These are phyloP conservation scores for Chenopodium album DNA, from an alignment of 148 eudicot genomes.

Conservation along the genomic window DNA sequence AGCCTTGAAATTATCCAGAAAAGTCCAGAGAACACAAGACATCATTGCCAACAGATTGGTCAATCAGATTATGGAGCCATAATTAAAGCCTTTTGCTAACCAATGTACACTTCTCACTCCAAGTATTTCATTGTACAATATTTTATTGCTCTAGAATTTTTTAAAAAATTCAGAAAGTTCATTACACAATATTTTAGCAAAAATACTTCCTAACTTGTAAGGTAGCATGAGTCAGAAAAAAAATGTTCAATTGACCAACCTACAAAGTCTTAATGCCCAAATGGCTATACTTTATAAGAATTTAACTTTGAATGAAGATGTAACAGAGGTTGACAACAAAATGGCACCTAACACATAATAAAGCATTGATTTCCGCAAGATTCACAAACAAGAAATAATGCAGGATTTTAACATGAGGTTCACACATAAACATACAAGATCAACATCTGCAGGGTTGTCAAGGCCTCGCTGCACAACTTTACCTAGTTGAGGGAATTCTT, in stretches of 20 bases:
- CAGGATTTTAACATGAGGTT: background rate
- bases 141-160: too few species aligned
- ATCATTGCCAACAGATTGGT: background rate
- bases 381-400: conserved; percentile 8
- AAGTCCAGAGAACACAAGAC: background rate
- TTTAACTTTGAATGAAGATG: background rate
- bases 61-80: background rate
- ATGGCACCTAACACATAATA: background rate
- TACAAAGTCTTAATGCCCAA: background rate
- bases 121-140: too few species aligned
- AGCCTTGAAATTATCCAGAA: too few species aligned
- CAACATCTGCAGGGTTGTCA: conserved; percentile 65
- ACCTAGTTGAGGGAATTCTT: conserved; percentile 83
- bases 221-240: background rate
- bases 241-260: background rate
- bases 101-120: background rate
- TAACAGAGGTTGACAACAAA: background rate
- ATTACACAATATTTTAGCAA: background rate
- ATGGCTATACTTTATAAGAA: background rate
- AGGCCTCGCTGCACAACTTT: conserved; percentile 69
- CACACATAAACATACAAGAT: conserved; percentile 57
- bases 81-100: background rate
- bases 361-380: background rate
- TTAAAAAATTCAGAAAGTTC: too few species aligned
- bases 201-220: background rate